phyloP scores from a whole-genome alignment of 1,139 yeast genomes.

The Pichia sp. region DNA sequence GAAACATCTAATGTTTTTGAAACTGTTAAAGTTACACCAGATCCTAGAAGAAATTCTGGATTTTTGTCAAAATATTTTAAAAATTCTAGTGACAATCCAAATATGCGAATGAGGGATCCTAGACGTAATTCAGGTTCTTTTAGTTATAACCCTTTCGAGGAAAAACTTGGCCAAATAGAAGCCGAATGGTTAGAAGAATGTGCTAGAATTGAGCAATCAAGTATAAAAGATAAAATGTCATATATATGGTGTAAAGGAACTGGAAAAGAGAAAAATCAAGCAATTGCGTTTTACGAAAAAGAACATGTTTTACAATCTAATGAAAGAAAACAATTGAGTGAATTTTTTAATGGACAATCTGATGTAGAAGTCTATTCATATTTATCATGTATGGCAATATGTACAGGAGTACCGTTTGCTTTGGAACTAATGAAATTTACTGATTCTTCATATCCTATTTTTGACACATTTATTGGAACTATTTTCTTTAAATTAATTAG shows the following conservation, averaged over 20 bases:
- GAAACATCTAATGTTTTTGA: constrained; percentile 12
- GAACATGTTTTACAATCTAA: constrained; percentile 20
- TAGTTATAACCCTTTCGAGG: too few relatives aligned
- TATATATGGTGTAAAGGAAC: constrained; percentile 7
- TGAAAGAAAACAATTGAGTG: constrained; percentile 21
- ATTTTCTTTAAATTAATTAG: constrained; percentile 18
- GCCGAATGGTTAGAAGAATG: too few relatives aligned
- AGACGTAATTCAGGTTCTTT: constrained; percentile 11
- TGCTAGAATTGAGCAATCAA: too few relatives aligned
- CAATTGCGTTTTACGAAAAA: constrained; percentile 24
- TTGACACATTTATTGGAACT: constrained; percentile 21
- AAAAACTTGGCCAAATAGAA: too few relatives aligned
- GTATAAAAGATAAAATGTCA: too few relatives aligned
- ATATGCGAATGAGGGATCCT: constrained; percentile 24
- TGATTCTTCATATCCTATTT: constrained; percentile 19
- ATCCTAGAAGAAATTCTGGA: constrained; percentile 20
- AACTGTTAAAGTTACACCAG: constrained; percentile 21
- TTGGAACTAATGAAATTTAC: constrained; percentile 17
- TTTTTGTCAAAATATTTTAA: constrained; percentile 27
- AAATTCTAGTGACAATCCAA: constrained; percentile 19
- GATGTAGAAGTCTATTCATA: constrained; percentile 17
- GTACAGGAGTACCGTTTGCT: constrained; percentile 23
- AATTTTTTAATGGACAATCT: constrained; percentile 20
- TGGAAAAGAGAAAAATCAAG: constrained; percentile 18
- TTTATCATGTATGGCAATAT: constrained; percentile 23